phyloP scores from a whole-genome alignment of 768 basidiomycete genomes.

The Lactifluus pinguis region DNA sequence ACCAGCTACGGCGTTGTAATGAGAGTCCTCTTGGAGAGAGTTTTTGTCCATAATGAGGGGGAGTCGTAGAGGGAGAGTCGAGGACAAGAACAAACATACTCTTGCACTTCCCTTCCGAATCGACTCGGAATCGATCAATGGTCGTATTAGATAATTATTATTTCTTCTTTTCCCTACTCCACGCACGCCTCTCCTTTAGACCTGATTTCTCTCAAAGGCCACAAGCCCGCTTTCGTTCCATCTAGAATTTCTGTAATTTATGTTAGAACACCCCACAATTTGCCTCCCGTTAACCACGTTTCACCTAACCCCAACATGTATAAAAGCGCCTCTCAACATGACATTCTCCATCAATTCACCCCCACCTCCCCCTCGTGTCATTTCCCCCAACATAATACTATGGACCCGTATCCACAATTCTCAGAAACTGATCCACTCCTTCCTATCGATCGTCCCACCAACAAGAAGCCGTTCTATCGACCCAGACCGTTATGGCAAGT shows the following conservation, averaged over 20 bases:
- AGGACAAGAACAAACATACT: no score
- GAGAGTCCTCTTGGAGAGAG: background rate
- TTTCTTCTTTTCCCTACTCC: background rate
- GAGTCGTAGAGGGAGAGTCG: conserved; percentile 9
- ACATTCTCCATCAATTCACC: background rate
- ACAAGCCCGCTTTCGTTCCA: background rate
- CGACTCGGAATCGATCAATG: background rate
- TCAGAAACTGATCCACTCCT: conserved; percentile 17
- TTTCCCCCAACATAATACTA: conserved; percentile 2
- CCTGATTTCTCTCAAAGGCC: background rate
- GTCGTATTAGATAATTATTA: background rate
- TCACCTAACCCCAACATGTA: background rate
- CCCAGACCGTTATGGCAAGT: conserved; percentile 40
- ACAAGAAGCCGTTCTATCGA: conserved; percentile 42
- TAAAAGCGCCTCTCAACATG: background rate
- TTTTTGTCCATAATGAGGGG: conserved; percentile 25
- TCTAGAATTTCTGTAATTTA: conserved; percentile 3
- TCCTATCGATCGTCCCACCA: conserved; percentile 6
- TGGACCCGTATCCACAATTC: background rate
- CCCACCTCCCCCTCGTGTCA: background rate
- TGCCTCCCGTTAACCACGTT: conserved; percentile 11
- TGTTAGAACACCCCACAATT: background rate
- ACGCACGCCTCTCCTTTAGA: no score
- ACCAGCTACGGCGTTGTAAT: conserved; percentile 52
- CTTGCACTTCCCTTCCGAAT: no score